Evolutionary conservation across 805 yeast genomes (phyloP).

Genomic region (Brettanomyces sp.): DNA sequence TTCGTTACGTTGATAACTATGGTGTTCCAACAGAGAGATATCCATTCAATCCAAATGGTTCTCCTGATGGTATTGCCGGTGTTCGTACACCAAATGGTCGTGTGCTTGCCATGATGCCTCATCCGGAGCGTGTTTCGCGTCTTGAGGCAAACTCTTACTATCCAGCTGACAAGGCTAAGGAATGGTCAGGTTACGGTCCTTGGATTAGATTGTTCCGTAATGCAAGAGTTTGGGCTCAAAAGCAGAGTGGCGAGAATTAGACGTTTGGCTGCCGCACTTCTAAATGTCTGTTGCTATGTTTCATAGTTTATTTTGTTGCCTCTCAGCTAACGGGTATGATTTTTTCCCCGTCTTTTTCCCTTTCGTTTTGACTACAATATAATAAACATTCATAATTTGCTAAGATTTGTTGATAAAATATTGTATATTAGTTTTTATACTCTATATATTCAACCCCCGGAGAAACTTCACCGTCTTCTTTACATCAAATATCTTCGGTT

Average conservation of each 20-base stretch:
- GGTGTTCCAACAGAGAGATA: slow-evolving; percentile 75
- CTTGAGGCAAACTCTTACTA: slow-evolving; percentile 87
- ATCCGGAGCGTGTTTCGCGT: slow-evolving; percentile 91
- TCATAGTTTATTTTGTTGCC: too few species aligned
- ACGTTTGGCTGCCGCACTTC: too few species aligned
- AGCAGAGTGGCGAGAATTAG: not conserved
- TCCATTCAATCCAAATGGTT: slow-evolving; percentile 96
- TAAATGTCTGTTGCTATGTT: too few species aligned
- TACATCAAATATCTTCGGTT: slow-evolving; percentile 44
- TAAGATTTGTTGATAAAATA: too few species aligned
- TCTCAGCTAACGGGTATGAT: too few species aligned
- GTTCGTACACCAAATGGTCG: slow-evolving; percentile 84
- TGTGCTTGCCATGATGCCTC: slow-evolving; percentile 98
- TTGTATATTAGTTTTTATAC: not conserved
- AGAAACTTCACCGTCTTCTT: slow-evolving; percentile 36
- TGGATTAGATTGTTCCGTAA: slow-evolving; percentile 91
- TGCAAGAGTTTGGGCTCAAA: slow-evolving; percentile 84
- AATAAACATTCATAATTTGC: too few species aligned
- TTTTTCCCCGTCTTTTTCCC: too few species aligned
- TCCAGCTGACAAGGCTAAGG: slow-evolving; percentile 48
- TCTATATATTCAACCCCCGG: not conserved
- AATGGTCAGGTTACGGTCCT: slow-evolving; percentile 84
- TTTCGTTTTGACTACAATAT: too few species aligned
- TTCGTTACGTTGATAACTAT: slow-evolving; percentile 84
- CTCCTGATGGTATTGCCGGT: slow-evolving; percentile 90